Base-by-base conservation (phyloP, 768 basidiomycete genomes). In the Macrolepiota albuminosa region DNA sequence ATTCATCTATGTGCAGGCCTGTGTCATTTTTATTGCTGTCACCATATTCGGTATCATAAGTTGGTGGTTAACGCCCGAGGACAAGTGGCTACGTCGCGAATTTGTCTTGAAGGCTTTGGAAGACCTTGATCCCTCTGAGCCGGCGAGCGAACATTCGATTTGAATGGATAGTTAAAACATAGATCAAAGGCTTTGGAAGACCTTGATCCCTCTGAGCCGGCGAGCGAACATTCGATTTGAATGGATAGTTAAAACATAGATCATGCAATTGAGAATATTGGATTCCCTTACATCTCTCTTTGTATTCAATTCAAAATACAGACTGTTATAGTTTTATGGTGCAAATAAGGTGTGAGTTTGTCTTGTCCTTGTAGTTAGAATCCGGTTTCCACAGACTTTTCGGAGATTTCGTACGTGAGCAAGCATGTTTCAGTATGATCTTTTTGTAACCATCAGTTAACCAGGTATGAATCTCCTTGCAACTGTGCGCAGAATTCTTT, bases 21-120 rank as follows among this genome's bases (percentile, higher is more conserved):
- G 78, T 53, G 89, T 91, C 47, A 94, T 95, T 62, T 88, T 94
- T 64, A 90, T 84, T 10, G 75, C 81, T 18, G 85, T 93, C 61
- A 90, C 91, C 3, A 75, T 95, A 61, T 88, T 93, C 63, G 94
- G 87, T 4, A 61, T 92, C 59, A 60, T 87, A 39, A 84, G 83
- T 59, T 95, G 89, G 88, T 92, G 84, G 69, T 80, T 93, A 66
- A 87, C 84, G 0, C 90, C 93, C 0, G 82, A 86, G 68, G 81
- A 91, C 13, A 85, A 84, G 64, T 95, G 94, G 94, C 77, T 95
- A 48, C 83, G 84, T 60, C 77, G 79, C 46, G 85, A 88, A 47
- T 82, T 84, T 59, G 71, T 89, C 60, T 62, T 82, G 43, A 81
- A 78, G 66, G 84, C 78, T 7, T 69, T 88, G 66, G 69, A 73